Percentiles rank a stretch among this genome's conserved stretches.
Conservation (phyloP, 2,329 filamentous ascomycete genomes). For the Torrubiellomyces zombiae region DNA sequence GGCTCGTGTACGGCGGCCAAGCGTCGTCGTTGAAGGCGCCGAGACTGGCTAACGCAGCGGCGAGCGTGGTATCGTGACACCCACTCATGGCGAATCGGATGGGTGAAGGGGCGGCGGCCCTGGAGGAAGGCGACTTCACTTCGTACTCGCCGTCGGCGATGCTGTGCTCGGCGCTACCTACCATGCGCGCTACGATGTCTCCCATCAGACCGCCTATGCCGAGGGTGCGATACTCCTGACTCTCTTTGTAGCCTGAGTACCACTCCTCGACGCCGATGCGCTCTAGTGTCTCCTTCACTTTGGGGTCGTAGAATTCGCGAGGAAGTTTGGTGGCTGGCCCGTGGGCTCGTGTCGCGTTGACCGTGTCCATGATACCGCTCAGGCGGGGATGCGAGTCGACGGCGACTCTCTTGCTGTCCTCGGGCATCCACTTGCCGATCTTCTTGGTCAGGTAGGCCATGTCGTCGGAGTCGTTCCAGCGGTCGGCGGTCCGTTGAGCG, state of each 20-base stretch:
- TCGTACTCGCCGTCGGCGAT: slow-evolving; percentile 37
- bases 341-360: slow-evolving; percentile 80
- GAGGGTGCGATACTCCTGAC: slow-evolving; percentile 68
- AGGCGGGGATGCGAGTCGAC: slow-evolving; percentile 74
- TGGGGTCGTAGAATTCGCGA: slow-evolving; percentile 70
- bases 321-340: slow-evolving; percentile 58
- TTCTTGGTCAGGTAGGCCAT: slow-evolving; percentile 69
- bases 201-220: slow-evolving; percentile 77
- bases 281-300: slow-evolving; percentile 49
- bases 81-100: slow-evolving; percentile 68
- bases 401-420: slow-evolving; percentile 47
- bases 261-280: slow-evolving; percentile 81
- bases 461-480: slow-evolving; percentile 62
- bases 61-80: slow-evolving; percentile 89
- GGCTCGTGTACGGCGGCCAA: slow-evolving; percentile 91
- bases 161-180: slow-evolving; percentile 41
- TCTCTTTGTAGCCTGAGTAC: slow-evolving; percentile 77
- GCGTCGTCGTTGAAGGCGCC: slow-evolving; percentile 56
- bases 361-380: slow-evolving; percentile 83
- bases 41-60: slow-evolving; percentile 57
- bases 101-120: slow-evolving; percentile 15
- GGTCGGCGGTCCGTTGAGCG: slow-evolving; percentile 51
- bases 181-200: slow-evolving; percentile 65
- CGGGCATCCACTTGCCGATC: slow-evolving; percentile 75
- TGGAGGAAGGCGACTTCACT: slow-evolving; percentile 14